These are phyloP conservation scores for Clarireedia sp. DNA, from an alignment of 2,329 filamentous ascomycete species.

Conservation along the genomic window DNA sequence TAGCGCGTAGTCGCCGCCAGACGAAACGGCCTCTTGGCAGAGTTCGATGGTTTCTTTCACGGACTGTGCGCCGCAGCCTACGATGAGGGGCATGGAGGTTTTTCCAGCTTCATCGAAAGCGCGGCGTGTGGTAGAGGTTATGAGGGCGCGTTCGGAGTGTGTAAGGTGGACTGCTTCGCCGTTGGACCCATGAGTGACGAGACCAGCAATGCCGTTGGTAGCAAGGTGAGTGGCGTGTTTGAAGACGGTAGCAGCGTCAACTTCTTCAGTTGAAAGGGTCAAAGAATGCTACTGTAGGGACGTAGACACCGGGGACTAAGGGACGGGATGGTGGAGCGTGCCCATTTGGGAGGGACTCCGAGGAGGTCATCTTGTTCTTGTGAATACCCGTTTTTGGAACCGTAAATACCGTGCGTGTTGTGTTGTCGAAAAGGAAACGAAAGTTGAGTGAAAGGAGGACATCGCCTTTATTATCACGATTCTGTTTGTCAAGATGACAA, in stretches of 20 bases:
- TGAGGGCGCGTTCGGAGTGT: constrained; percentile 32
- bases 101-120: constrained; percentile 24
- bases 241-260: constrained; percentile 7
- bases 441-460: no score
- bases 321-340: constrained; percentile 5
- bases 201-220: constrained; percentile 22
- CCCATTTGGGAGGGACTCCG: background rate
- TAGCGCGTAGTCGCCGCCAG: constrained; percentile 33
- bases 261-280: constrained; percentile 12
- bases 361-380: constrained; percentile 1
- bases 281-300: constrained; percentile 42
- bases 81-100: constrained; percentile 32
- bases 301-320: constrained; percentile 36
- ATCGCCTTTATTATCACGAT: no score
- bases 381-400: no score
- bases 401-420: no score
- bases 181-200: constrained; percentile 38
- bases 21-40: constrained; percentile 31
- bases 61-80: constrained; percentile 33
- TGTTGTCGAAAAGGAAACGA: no score
- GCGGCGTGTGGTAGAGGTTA: constrained; percentile 33
- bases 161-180: constrained; percentile 37
- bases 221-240: constrained; percentile 44
- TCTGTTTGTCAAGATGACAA: no score
- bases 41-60: constrained; percentile 36